These are phyloP conservation scores for Solanum commersonii DNA, from an alignment of 257 asterid species.

Conservation along the genomic window DNA sequence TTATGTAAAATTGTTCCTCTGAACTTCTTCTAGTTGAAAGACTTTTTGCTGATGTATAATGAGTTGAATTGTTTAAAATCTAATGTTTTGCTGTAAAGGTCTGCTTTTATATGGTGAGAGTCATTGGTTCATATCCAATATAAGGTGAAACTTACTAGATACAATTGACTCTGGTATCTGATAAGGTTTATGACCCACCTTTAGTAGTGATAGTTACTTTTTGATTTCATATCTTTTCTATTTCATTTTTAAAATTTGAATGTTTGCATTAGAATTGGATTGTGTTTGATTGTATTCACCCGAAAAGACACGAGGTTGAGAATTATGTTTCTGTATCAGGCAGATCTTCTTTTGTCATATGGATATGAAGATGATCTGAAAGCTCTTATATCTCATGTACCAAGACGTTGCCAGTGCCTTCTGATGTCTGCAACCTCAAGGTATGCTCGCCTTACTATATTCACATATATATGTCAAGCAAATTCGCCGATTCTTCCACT, in stretches of 20 bases:
- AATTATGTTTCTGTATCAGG: conserved; percentile 40
- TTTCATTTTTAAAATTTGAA: not conserved
- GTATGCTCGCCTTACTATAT: conserved; percentile 21
- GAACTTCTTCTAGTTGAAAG: not conserved
- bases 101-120: not conserved
- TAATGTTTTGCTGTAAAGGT: not conserved
- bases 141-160: not conserved
- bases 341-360: conserved; percentile 90
- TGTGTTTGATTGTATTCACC: not conserved
- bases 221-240: not conserved
- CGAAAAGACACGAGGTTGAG: not conserved
- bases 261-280: not conserved
- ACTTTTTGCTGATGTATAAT: not conserved
- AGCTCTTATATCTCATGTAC: conserved; percentile 68
- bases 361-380: conserved; percentile 86
- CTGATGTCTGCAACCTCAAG: conserved; percentile 98
- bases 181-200: not conserved
- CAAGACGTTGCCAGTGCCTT: conserved; percentile 90
- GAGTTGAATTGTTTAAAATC: not conserved
- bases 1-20: not conserved
- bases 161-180: not conserved
- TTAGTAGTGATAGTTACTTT: not conserved
- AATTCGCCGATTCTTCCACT: not conserved
- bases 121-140: not conserved
- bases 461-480: not conserved